Conservation (phyloP, 768 basidiomycete species). For the Baorangia bicolor region DNA sequence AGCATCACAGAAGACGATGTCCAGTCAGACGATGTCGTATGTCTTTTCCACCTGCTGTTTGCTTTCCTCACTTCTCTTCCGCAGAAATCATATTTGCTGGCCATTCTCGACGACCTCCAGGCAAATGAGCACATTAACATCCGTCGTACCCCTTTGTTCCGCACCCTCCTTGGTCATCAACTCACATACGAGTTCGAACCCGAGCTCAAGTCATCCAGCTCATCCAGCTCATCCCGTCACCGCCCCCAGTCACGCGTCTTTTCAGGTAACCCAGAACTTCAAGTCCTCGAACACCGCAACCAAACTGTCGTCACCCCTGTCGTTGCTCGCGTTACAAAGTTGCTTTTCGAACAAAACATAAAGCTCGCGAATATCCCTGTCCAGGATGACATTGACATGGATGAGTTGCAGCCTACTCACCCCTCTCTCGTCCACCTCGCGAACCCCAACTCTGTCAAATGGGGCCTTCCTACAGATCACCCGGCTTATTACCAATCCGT, state of each 20-base stretch:
- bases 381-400: slow-evolving; percentile 29
- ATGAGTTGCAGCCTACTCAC: slow-evolving; percentile 9
- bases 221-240: slow-evolving; percentile 18
- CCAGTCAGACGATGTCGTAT: slow-evolving; percentile 46
- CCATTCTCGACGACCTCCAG: slow-evolving; percentile 40
- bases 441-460: slow-evolving; percentile 36
- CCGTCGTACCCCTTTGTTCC: slow-evolving; percentile 42
- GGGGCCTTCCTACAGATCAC: slow-evolving; percentile 29
- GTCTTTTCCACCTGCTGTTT: slow-evolving; percentile 18
- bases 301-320: slow-evolving; percentile 44
- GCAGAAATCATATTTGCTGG: slow-evolving; percentile 47
- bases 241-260: slow-evolving; percentile 13
- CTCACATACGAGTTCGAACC: slow-evolving; percentile 24
- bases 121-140: slow-evolving; percentile 31
- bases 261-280: slow-evolving; percentile 24
- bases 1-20: slow-evolving; percentile 43
- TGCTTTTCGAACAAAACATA: slow-evolving; percentile 48
- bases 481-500: slow-evolving; percentile 44
- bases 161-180: slow-evolving; percentile 30
- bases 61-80: neutral
- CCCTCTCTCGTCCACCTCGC: slow-evolving; percentile 25
- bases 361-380: slow-evolving; percentile 34
- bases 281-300: slow-evolving; percentile 38
- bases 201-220: slow-evolving; percentile 2
- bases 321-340: slow-evolving; percentile 44